phyloP scores from a whole-genome alignment of 179 eudicot species.

The Camellia oleifera region DNA sequence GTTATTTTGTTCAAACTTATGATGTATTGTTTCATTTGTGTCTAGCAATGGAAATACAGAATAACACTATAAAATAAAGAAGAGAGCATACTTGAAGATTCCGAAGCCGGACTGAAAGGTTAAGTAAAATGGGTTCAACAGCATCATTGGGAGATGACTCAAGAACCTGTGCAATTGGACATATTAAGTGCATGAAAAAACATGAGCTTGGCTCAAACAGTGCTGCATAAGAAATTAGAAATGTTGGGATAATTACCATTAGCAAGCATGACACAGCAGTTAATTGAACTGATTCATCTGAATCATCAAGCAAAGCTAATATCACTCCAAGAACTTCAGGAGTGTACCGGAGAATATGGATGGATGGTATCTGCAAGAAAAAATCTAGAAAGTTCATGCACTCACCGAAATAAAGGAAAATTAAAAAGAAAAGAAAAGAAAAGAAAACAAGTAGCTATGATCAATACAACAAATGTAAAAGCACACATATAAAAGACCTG shows the following conservation, averaged over 20 bases:
- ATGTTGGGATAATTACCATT: constrained; percentile 40
- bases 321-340: constrained; percentile 86
- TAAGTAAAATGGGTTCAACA: constrained; percentile 79
- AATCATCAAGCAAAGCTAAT: constrained; percentile 89
- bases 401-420: background rate
- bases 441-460: background rate
- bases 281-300: constrained; percentile 84
- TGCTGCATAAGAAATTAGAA: constrained; percentile 9
- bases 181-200: background rate
- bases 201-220: background rate
- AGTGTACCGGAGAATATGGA: constrained; percentile 65
- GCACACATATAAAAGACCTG: constrained; percentile 46
- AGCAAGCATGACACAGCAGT: constrained; percentile 87
- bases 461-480: background rate
- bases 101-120: constrained; percentile 83
- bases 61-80: background rate
- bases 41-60: too few relatives aligned
- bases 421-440: background rate
- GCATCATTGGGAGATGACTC: constrained; percentile 69
- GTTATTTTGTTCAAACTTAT: too few relatives aligned
- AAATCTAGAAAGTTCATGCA: constrained; percentile 13
- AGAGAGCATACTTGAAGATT: constrained; percentile 74
- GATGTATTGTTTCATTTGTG: too few relatives aligned
- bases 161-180: constrained; percentile 50
- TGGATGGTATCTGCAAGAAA: constrained; percentile 79